Conservation (phyloP, 805 yeast genomes). For the Blastobotrys robertii region DNA sequence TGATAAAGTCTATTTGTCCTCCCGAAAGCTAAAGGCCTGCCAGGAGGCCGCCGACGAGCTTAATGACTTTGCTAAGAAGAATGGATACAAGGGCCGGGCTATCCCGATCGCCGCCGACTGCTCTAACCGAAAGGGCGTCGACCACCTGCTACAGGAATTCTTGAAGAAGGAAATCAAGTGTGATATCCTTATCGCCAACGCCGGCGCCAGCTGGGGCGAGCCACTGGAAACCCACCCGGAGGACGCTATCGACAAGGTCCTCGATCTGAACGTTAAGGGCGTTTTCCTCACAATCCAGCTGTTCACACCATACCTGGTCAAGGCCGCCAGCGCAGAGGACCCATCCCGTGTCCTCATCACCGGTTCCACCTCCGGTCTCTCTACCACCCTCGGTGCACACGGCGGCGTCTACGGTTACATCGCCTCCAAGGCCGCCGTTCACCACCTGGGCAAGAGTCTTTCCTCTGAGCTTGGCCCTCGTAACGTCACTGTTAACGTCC, state of each 20-base stretch:
- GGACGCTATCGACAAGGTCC: slow-evolving; percentile 50
- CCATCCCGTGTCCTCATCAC: slow-evolving; percentile 58
- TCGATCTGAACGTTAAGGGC: slow-evolving; percentile 55
- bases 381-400: slow-evolving; percentile 28
- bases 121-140: slow-evolving; percentile 40
- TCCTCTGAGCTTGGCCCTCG: slow-evolving; percentile 58
- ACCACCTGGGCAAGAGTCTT: slow-evolving; percentile 53
- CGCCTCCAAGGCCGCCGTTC: slow-evolving; percentile 68
- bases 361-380: slow-evolving; percentile 55
- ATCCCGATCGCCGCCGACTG: slow-evolving; percentile 48
- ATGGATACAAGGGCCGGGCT: slow-evolving; percentile 28
- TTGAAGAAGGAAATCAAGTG: slow-evolving; percentile 33
- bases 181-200: slow-evolving; percentile 63
- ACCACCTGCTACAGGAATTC: slow-evolving; percentile 35
- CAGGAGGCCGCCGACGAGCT: slow-evolving; percentile 40
- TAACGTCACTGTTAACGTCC: slow-evolving; percentile 56
- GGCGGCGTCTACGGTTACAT: slow-evolving; percentile 61
- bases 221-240: slow-evolving; percentile 52
- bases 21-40: slow-evolving; percentile 55
- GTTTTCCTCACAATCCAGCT: slow-evolving; percentile 58
- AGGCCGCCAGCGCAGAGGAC: slow-evolving; percentile 43
- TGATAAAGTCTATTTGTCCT: slow-evolving; percentile 48
- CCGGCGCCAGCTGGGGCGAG: slow-evolving; percentile 76
- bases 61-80: slow-evolving; percentile 17
- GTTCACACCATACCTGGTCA: slow-evolving; percentile 47